These are phyloP conservation scores for Panus rudis DNA, from an alignment of 768 basidiomycete genomes.

Conservation along the genomic window DNA sequence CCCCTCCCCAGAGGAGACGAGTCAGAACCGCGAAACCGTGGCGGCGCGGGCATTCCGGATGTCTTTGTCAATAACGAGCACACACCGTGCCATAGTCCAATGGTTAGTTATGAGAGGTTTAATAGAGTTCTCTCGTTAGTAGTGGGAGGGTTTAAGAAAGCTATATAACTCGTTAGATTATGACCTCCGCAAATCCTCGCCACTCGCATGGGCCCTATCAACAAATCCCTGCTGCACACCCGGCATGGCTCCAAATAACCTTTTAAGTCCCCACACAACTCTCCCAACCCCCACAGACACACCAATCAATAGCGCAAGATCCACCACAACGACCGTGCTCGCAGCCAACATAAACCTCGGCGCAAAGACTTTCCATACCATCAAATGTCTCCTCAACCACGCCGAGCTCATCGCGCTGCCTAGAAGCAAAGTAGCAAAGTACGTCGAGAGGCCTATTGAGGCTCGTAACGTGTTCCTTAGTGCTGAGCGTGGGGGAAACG, in stretches of 20 bases:
- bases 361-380: constrained; percentile 99
- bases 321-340: constrained; percentile 58
- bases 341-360: constrained; percentile 87
- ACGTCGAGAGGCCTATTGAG: constrained; percentile 58
- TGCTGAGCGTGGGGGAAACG: constrained; percentile 21
- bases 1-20: too few species aligned
- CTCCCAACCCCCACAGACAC: constrained; percentile 50
- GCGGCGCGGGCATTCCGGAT: too few species aligned
- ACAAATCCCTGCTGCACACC: too few species aligned
- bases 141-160: too few species aligned
- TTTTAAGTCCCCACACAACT: constrained; percentile 23
- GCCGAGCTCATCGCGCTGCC: constrained; percentile 70
- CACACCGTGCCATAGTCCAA: too few species aligned
- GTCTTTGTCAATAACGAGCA: too few species aligned
- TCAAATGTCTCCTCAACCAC: constrained; percentile 74
- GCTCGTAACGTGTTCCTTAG: constrained; percentile 40
- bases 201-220: too few species aligned
- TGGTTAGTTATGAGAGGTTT: too few species aligned
- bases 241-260: constrained; percentile 21
- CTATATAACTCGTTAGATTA: too few species aligned
- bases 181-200: too few species aligned
- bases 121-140: too few species aligned
- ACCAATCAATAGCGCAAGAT: constrained; percentile 59
- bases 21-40: too few species aligned
- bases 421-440: constrained; percentile 58